Evolutionary conservation across 2,329 filamentous ascomycete genomes (phyloP).

Genomic region (Lecanosticta acicola): DNA sequence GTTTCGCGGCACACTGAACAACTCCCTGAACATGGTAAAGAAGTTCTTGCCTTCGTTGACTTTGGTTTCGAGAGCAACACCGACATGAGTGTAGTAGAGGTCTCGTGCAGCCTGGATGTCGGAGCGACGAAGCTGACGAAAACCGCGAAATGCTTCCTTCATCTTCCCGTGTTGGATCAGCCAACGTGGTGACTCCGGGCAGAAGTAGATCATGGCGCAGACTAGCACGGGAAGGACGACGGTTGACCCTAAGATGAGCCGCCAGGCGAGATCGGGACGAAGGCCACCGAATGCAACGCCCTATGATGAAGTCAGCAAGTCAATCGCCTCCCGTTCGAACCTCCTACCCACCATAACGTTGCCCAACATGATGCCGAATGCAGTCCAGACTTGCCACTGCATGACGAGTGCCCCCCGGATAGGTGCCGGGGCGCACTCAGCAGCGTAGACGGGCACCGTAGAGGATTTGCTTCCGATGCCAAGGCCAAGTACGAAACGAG

Average conservation of each 20-base stretch:
- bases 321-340: constrained; percentile 44
- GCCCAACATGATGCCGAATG: constrained; percentile 57
- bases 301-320: constrained; percentile 41
- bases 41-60: constrained; percentile 3
- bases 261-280: constrained; percentile 55
- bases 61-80: constrained; percentile 19
- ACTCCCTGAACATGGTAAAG: constrained; percentile 13
- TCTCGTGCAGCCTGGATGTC: constrained; percentile 5
- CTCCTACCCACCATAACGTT: not conserved
- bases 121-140: not conserved
- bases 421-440: constrained; percentile 42
- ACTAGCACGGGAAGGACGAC: constrained; percentile 52
- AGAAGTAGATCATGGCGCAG: constrained; percentile 39
- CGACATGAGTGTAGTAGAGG: constrained; percentile 24
- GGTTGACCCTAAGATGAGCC: constrained; percentile 50
- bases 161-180: constrained; percentile 18
- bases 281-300: constrained; percentile 41
- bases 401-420: constrained; percentile 40
- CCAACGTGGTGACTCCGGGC: constrained; percentile 34
- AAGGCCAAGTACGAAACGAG: constrained; percentile 65
- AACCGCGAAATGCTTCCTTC: not conserved
- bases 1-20: constrained; percentile 24
- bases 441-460: constrained; percentile 39
- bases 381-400: constrained; percentile 35
- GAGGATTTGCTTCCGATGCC: constrained; percentile 37